Evolutionary conservation across 2,329 filamentous ascomycete genomes (phyloP), one percentile per base, ranked within the genome.

Genomic region (Fusarium sp.): DNA sequence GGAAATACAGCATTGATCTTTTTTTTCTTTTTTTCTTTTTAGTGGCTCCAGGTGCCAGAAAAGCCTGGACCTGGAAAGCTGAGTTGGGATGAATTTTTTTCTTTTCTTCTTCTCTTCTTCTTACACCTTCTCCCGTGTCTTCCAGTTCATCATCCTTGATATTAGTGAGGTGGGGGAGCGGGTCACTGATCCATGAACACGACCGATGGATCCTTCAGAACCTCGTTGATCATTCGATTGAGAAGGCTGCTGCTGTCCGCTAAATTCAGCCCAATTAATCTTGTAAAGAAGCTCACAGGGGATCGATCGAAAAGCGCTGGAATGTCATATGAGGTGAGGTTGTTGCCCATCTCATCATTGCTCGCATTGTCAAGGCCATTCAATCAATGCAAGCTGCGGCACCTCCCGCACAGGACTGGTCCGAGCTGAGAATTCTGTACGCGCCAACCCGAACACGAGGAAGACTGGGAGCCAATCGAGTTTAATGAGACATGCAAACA

Each of bases 381-480:
- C 37, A 50, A n/a, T 36, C 41, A 53, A 66, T 63, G 42, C 41
- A 66, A 61, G 48, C 50, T 47, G 41, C 48, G 56, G 56, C 49
- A 66, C 61, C 61, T 68, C 65, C 66, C 56, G 60, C 50, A 46
- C 40, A 31, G 45, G 49, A 61, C 43, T 66, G 56, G 57, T 47
- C 55, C 43, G 40, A 62, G 60, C 65, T 69, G 41, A 40, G 39
- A 36, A 40, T 51, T 47, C 56, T 31, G 41, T 57, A 41, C 20
- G 31, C 31, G 25, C 51, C 35, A 52, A 69, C 66, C 62, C 66
- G 66, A 68, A 68, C 59, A 69, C 66, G 66, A 68, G 66, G 58
- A 50, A 29, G 54, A 39, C 15, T 48, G 43, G 48, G 27, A 57
- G 51, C 56, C 61, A 63, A 69, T 52, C 66, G 25, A 68, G 61